phyloP scores from a whole-genome alignment of 345 rosid species.

The Capsella bursapastoris region DNA sequence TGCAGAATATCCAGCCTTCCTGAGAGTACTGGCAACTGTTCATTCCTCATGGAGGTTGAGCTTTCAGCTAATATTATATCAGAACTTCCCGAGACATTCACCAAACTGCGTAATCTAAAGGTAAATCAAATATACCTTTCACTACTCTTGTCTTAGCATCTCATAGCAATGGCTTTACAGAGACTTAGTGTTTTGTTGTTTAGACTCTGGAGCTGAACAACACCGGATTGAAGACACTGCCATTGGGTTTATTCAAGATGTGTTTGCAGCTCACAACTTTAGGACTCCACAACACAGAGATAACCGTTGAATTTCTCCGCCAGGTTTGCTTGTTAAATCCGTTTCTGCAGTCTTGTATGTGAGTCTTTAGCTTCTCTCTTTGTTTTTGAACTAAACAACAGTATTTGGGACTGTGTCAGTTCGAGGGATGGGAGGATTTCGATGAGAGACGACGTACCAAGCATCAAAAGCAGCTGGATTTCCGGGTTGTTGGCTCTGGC shows the following conservation, averaged over 20 bases:
- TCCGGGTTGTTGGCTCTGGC: slow-evolving; percentile 65
- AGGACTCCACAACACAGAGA: slow-evolving; percentile 88
- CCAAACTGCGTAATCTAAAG: slow-evolving; percentile 69
- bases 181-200: neutral
- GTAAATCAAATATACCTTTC: slow-evolving; percentile 42
- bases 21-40: slow-evolving; percentile 57
- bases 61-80: slow-evolving; percentile 80
- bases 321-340: slow-evolving; percentile 53
- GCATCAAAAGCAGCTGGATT: slow-evolving; percentile 94
- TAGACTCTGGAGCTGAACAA: slow-evolving; percentile 76
- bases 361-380: neutral
- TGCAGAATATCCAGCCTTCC: slow-evolving; percentile 66
- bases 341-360: neutral
- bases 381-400: neutral
- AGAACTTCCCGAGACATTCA: slow-evolving; percentile 67
- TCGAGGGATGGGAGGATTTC: slow-evolving; percentile 81
- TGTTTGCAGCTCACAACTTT: slow-evolving; percentile 75
- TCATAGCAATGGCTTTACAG: neutral
- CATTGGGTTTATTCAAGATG: slow-evolving; percentile 58
- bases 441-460: slow-evolving; percentile 73
- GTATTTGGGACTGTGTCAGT: slow-evolving; percentile 43
- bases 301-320: slow-evolving; percentile 74
- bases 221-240: slow-evolving; percentile 72
- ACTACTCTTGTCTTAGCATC: neutral
- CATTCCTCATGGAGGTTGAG: slow-evolving; percentile 80